Evolutionary conservation across 2,329 filamentous ascomycete genomes (phyloP).

Genomic region (Salinomyces thailandicus): DNA sequence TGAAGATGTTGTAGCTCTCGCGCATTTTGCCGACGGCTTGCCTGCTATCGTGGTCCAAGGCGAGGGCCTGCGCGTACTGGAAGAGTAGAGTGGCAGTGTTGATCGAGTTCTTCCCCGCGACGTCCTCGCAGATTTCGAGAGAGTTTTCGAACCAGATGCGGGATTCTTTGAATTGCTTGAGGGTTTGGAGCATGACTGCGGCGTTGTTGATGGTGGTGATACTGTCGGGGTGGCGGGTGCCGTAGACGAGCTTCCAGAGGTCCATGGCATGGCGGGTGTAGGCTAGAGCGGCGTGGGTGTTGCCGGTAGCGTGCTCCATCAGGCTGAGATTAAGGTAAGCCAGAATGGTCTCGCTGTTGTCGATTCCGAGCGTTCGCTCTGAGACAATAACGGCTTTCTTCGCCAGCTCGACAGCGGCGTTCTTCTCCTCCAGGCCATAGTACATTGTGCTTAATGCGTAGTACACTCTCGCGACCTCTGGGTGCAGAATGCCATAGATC

Average conservation of each 20-base stretch:
- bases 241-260: constrained; percentile 96
- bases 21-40: constrained; percentile 86
- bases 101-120: constrained; percentile 79
- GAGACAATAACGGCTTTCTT: constrained; percentile 94
- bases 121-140: constrained; percentile 73
- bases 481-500: constrained; percentile 94
- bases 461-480: constrained; percentile 91
- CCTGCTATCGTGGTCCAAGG: constrained; percentile 91
- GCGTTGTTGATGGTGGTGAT: constrained; percentile 99
- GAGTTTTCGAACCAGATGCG: constrained; percentile 95
- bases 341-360: constrained; percentile 85
- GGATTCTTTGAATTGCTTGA: constrained; percentile 91
- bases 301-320: constrained; percentile 84
- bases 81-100: constrained; percentile 92
- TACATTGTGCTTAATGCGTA: constrained; percentile 92
- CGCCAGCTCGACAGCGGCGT: constrained; percentile 85
- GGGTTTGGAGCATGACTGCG: constrained; percentile 92
- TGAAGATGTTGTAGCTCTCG: constrained; percentile 93
- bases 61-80: constrained; percentile 91
- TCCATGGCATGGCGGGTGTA: constrained; percentile 90
- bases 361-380: constrained; percentile 85
- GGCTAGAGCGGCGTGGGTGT: constrained; percentile 74
- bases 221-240: constrained; percentile 84
- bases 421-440: constrained; percentile 96
- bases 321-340: constrained; percentile 93